Conservation (phyloP, 2,329 filamentous ascomycete species). For the Neurospora crassa region DNA sequence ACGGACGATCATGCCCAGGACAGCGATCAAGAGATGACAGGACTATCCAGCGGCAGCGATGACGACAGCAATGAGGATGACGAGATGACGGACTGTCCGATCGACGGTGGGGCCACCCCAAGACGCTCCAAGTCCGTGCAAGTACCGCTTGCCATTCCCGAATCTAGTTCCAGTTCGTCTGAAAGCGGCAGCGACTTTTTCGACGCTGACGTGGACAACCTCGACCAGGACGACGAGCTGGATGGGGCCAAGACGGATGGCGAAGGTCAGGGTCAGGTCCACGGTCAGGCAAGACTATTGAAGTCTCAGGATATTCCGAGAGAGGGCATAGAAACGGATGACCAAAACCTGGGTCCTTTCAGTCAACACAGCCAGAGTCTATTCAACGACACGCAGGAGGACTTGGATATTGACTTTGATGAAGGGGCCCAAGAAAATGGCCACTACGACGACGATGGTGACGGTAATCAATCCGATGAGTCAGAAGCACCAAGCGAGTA, state of each 20-base stretch:
- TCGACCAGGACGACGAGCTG: conserved; percentile 22
- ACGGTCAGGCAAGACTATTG: conserved; percentile 12
- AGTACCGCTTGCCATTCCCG: conserved; percentile 14
- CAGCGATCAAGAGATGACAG: conserved; percentile 21
- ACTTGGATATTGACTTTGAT: conserved; percentile 6
- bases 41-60: conserved; percentile 8
- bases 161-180: conserved; percentile 3
- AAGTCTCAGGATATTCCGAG: conserved; percentile 44
- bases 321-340: conserved; percentile 43
- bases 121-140: conserved; percentile 12
- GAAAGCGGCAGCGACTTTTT: conserved; percentile 21
- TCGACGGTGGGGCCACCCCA: conserved; percentile 13
- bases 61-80: conserved; percentile 22
- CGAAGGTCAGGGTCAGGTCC: conserved; percentile 3
- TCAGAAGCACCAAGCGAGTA: conserved; percentile 49
- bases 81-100: conserved; percentile 27
- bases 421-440: background rate
- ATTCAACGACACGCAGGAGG: conserved; percentile 2
- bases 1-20: conserved; percentile 21
- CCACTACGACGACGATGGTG: conserved; percentile 9
- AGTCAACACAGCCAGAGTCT: conserved; percentile 15
- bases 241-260: conserved; percentile 19
- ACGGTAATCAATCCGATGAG: conserved; percentile 21
- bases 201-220: conserved; percentile 22
- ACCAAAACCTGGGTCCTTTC: conserved; percentile 6